Percentiles rank a stretch among this genome's conserved stretches.
Evolutionary conservation across 331 rosid species (phyloP).

Genomic region (Stylosanthes scabra): DNA sequence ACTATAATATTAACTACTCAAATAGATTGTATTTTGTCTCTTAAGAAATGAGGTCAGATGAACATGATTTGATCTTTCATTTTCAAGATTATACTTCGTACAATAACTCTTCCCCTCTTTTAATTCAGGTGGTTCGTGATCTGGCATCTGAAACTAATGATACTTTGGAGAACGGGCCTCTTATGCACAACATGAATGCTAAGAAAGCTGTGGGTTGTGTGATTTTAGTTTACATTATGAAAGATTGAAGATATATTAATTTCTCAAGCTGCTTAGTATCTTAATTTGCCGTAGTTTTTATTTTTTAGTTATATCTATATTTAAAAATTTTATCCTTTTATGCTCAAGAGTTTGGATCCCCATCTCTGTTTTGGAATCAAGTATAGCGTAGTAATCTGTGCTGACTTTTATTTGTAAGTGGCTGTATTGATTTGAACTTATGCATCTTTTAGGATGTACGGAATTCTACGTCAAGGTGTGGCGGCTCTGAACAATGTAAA

Average conservation of each 20-base stretch:
- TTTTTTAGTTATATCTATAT: background rate
- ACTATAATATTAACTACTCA: background rate
- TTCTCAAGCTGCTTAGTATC: background rate
- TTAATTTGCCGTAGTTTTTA: background rate
- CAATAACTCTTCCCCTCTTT: background rate
- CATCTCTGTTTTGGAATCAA: constrained; percentile 13
- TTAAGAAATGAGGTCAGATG: background rate
- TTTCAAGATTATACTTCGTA: background rate
- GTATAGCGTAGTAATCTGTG: constrained; percentile 9
- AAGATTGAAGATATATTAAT: background rate
- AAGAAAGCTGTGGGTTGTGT: constrained; percentile 28
- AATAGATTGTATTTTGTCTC: background rate
- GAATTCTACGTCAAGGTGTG: constrained; percentile 14
- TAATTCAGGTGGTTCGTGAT: constrained; percentile 32
- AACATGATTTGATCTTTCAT: background rate
- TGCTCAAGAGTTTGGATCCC: background rate
- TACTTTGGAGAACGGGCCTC: background rate
- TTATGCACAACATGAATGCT: constrained; percentile 29
- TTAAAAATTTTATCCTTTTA: background rate
- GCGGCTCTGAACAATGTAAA: constrained; percentile 11
- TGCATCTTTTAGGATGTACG: constrained; percentile 38
- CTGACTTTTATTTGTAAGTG: constrained; percentile 26
- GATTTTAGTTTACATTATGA: constrained; percentile 9
- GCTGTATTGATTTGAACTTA: constrained; percentile 30
- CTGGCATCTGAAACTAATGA: background rate